These are phyloP conservation scores for Ogataea wickerhamii DNA, from an alignment of 805 yeast genomes.

Conservation along the genomic window DNA sequence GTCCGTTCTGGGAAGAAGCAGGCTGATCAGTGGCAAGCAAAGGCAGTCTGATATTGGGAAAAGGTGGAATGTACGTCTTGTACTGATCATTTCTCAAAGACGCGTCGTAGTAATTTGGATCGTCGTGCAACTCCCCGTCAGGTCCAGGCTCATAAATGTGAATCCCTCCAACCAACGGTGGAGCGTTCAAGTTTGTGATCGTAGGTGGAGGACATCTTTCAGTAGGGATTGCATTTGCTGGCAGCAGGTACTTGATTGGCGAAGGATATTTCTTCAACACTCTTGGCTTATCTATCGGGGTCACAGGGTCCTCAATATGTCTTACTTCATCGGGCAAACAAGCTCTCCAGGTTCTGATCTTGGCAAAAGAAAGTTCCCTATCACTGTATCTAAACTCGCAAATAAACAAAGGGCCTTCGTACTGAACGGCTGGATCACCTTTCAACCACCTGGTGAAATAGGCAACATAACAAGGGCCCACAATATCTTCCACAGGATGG, in stretches of 20 bases:
- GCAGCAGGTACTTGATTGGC: slow-evolving; percentile 75
- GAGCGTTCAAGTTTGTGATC: slow-evolving; percentile 79
- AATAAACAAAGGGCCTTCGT: slow-evolving; percentile 81
- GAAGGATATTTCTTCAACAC: slow-evolving; percentile 74
- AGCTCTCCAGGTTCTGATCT: slow-evolving; percentile 97
- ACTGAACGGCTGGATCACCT: slow-evolving; percentile 83
- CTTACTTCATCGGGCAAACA: slow-evolving; percentile 96
- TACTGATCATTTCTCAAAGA: slow-evolving; percentile 24
- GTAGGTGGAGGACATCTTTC: slow-evolving; percentile 83
- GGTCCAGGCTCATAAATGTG: slow-evolving; percentile 71
- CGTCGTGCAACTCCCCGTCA: slow-evolving; percentile 50
- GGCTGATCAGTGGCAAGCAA: slow-evolving; percentile 14
- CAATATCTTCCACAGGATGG: slow-evolving; percentile 81
- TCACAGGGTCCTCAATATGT: slow-evolving; percentile 75
- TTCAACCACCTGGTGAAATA: slow-evolving; percentile 92
- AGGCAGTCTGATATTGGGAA: slow-evolving; percentile 27
- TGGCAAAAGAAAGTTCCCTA: slow-evolving; percentile 82
- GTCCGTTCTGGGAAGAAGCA: slow-evolving; percentile 15
- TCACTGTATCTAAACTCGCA: slow-evolving; percentile 96
- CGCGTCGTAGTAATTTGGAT: slow-evolving; percentile 55
- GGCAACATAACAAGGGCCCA: slow-evolving; percentile 92
- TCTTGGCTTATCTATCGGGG: slow-evolving; percentile 62
- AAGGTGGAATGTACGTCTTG: slow-evolving; percentile 31
- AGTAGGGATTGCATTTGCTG: slow-evolving; percentile 64
- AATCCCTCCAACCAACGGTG: slow-evolving; percentile 93